Evolutionary conservation across 2,329 filamentous ascomycete genomes (phyloP).

Genomic region (Coniochaeta pulveracea): DNA sequence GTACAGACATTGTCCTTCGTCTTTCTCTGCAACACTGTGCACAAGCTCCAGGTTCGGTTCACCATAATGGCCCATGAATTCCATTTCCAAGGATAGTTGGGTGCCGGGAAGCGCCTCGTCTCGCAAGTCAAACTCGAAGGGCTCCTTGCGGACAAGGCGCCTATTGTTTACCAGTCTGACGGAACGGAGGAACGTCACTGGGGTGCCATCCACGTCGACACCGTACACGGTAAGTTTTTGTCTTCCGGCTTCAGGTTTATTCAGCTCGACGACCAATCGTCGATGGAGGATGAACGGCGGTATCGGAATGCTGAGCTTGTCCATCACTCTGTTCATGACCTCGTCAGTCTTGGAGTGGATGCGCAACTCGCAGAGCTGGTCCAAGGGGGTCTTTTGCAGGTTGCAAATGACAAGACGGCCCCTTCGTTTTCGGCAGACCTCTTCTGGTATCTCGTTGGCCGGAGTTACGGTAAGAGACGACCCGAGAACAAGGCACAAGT

Average conservation of each 20-base stretch:
- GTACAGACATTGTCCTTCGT: conserved; percentile 11
- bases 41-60: conserved; percentile 25
- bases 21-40: conserved; percentile 7
- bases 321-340: conserved; percentile 28
- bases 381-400: conserved; percentile 29
- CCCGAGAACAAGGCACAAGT: conserved; percentile 33
- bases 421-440: conserved; percentile 16
- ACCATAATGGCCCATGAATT: conserved; percentile 35
- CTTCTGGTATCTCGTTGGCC: conserved; percentile 27
- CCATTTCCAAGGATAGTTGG: conserved; percentile 24
- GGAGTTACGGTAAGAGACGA: conserved; percentile 32
- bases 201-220: conserved; percentile 28
- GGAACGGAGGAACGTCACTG: conserved; percentile 25
- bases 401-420: conserved; percentile 31
- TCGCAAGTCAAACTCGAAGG: conserved; percentile 24
- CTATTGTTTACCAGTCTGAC: conserved; percentile 26
- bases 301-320: conserved; percentile 22
- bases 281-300: conserved; percentile 25
- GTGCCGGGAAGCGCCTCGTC: conserved; percentile 12
- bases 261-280: conserved; percentile 18
- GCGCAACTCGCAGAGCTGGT: conserved; percentile 20
- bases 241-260: conserved; percentile 10
- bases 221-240: conserved; percentile 20
- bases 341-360: conserved; percentile 24
- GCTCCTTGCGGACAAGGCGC: conserved; percentile 22